These are phyloP conservation scores for Waitea zeae DNA, from an alignment of 1,284 basidiomycete genomes.

Conservation along the genomic window DNA sequence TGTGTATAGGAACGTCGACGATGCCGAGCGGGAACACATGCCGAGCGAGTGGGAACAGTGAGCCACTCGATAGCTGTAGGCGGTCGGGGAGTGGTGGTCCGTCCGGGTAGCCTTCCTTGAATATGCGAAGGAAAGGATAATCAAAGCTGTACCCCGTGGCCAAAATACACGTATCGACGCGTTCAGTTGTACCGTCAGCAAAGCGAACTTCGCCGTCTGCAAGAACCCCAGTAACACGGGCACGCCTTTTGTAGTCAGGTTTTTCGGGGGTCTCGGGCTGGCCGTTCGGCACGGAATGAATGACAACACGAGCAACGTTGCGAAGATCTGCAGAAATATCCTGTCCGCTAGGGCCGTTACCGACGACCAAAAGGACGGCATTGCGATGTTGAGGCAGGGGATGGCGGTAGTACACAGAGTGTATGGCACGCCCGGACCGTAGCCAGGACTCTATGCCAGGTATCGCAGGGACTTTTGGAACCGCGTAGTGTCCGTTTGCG, in stretches of 20 bases:
- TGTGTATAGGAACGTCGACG: slow-evolving; percentile 27
- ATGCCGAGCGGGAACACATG: slow-evolving; percentile 32
- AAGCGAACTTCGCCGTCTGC: slow-evolving; percentile 35
- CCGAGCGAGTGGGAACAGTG: slow-evolving; percentile 44
- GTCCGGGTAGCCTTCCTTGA: slow-evolving; percentile 18
- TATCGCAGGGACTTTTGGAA: slow-evolving; percentile 39
- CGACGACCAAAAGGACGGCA: slow-evolving; percentile 44
- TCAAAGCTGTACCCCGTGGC: slow-evolving; percentile 57
- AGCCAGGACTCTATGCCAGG: slow-evolving; percentile 46
- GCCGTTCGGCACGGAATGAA: slow-evolving; percentile 32
- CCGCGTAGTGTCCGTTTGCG: slow-evolving; percentile 55
- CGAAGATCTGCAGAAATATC: slow-evolving; percentile 47
- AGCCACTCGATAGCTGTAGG: slow-evolving; percentile 42
- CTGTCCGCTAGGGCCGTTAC: slow-evolving; percentile 48
- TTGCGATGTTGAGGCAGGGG: slow-evolving; percentile 27
- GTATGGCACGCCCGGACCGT: slow-evolving; percentile 25
- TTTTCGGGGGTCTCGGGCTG: slow-evolving; percentile 15
- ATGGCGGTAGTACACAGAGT: slow-evolving; percentile 55
- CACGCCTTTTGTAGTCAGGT: slow-evolving; percentile 26
- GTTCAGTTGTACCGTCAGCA: slow-evolving; percentile 37
- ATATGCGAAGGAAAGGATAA: slow-evolving; percentile 38
- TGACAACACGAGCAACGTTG: slow-evolving; percentile 22
- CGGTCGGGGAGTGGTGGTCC: slow-evolving; percentile 26
- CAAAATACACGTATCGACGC: slow-evolving; percentile 43
- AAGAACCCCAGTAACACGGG: slow-evolving; percentile 23